phyloP scores from a whole-genome alignment of 1,139 yeast genomes.

The Candida dubliniensis region DNA sequence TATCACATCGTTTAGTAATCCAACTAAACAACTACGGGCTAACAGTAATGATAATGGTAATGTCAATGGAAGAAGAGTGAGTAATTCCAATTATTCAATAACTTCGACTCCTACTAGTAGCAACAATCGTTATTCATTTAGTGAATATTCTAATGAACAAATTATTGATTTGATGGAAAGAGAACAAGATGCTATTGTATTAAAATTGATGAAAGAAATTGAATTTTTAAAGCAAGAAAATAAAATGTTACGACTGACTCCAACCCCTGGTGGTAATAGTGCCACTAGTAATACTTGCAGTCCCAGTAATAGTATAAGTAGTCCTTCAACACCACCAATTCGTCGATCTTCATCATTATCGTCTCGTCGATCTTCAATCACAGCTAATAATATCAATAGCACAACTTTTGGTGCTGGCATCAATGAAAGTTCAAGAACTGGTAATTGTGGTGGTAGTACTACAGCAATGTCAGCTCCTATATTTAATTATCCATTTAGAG shows the following conservation, averaged over 20 bases:
- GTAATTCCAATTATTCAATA: slow-evolving; percentile 8
- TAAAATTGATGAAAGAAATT: slow-evolving; percentile 58
- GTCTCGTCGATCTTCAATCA: background rate
- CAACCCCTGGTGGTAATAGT: slow-evolving; percentile 1
- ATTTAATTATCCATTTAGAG: slow-evolving; percentile 7
- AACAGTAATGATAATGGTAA: too few relatives aligned
- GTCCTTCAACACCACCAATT: slow-evolving; percentile 5
- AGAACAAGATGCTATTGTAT: slow-evolving; percentile 67
- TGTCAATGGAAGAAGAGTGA: background rate
- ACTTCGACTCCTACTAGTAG: slow-evolving; percentile 3
- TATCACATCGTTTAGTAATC: slow-evolving; percentile 6
- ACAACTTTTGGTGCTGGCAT: background rate
- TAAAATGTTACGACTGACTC: slow-evolving; percentile 23
- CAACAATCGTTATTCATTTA: slow-evolving; percentile 7
- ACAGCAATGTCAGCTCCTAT: slow-evolving; percentile 5
- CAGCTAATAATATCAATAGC: background rate
- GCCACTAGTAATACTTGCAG: background rate
- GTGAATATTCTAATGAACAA: slow-evolving; percentile 36
- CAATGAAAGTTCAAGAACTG: background rate
- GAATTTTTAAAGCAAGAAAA: slow-evolving; percentile 53
- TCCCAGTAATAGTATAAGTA: slow-evolving; percentile 1
- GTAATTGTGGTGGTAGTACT: slow-evolving; percentile 5
- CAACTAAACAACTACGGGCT: background rate
- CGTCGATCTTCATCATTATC: slow-evolving; percentile 15
- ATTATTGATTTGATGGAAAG: slow-evolving; percentile 64